Evolutionary conservation across 2,329 filamentous ascomycete genomes (phyloP), one percentile per base, ranked within the genome.

Genomic region (Fusarium heterosporum): DNA sequence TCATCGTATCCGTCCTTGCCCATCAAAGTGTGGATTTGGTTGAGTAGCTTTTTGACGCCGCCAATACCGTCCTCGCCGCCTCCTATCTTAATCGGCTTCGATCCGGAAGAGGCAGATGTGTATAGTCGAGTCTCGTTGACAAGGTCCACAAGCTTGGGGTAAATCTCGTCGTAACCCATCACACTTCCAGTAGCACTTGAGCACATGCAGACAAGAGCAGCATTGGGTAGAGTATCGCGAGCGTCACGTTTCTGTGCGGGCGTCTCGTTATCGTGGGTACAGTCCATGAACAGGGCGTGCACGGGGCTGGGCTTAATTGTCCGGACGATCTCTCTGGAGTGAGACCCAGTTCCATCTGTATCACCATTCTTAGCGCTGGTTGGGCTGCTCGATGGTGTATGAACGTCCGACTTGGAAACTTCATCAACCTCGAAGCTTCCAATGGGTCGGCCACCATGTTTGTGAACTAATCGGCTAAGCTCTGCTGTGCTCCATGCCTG

Each of bases 281-380:
- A 99, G 77, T 99, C 96, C 93, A 98, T 98, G 79, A 99, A 97
- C 1, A 99, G 82, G 1, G 95, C 96, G 69, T 97, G 94, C 0
- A 98, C 91, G 6, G 94, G 93, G 5, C 89, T 92, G n/a, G 91
- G 90, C 69, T 93, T 92, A 78, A 99, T 94, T 64, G 86, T 90
- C 68, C 90, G 91, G 68, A 97, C 85, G 17, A 92, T 86, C 72
- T 95, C 90, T 34, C 83, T 81, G 30, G 82, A 80, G 26, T 79
- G 76, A 16, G 75, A 73, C 34, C 70, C 75, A 8, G 78, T 74
- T 14, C 77, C 76, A 40, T 72, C 68, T 2, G 69, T 54, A 8
- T 52, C 57, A 10, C 49, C 64, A 41, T 49, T 64, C 40, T 77
- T 73, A 39, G 59, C 60, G 63, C 55, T 64, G 65, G 48, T 76